Base-by-base conservation (phyloP, 2,329 filamentous ascomycete genomes). In the Chaetomium sp. region DNA sequence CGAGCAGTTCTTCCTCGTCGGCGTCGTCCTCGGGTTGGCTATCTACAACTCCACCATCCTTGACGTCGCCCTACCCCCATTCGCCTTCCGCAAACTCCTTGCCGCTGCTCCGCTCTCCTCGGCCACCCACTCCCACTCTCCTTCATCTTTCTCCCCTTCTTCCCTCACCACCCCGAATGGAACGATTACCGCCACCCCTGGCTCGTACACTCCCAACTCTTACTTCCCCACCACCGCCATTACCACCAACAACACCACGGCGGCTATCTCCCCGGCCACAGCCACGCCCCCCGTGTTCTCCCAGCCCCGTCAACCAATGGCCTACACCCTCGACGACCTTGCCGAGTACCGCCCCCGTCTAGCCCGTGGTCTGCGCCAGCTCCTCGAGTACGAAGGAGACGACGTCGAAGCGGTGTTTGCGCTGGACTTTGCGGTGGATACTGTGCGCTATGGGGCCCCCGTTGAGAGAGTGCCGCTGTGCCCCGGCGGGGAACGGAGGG, bases 11-110 rank as follows among this genome's bases (percentile, higher is more conserved):
- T 95, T 94, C 67, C 78, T 96, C 27, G 88, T 96, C 34, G 91
- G 91, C 0, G 89, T 94, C 10, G 79, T 96, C 6, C 79, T 96
- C 53, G 91, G 91, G 0, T 76, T 96, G 56, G 91, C 91, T 11
- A 95, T 96, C 59, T 95, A 96, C 73, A 96, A 96, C 70, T 95
- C 89, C 2, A 96, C 89, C 0, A 96, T 96, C 62, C 76, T 96
- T 14, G 91, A 96, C 67, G 81, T 96, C 49, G 88, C 89, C 1
- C 79, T 96, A 19, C 91, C 91, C 1, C 88, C 91, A 0, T 95
- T 96, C 68, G 86, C 88, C 1, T 96, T 95, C 68, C 85, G 89
- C 61, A 96, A 95, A 69, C 79, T 96, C 19, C 77, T 96, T 42
- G 84, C 88, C 3, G 84, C 89, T 7, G 87, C 86, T 1, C 88